Percentiles rank a stretch among this genome's conserved stretches.
Conservation (phyloP, 2,329 filamentous ascomycete genomes). For the Alternaria solani region DNA sequence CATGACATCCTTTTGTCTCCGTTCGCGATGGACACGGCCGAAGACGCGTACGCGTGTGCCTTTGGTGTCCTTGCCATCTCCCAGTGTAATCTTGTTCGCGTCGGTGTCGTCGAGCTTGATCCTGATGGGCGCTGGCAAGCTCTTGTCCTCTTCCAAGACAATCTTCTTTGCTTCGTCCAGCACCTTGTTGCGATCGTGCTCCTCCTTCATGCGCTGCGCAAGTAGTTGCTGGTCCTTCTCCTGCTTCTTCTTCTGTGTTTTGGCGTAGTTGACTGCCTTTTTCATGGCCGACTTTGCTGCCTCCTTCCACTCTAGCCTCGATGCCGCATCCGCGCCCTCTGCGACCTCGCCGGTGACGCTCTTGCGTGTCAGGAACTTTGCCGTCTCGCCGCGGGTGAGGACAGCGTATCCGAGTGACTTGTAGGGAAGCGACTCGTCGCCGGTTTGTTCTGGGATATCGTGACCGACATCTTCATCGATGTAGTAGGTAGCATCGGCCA, state of each 20-base stretch:
- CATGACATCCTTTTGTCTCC: constrained; percentile 82
- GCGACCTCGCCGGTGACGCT: constrained; percentile 47
- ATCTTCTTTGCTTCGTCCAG: constrained; percentile 86
- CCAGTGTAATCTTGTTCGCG: constrained; percentile 62
- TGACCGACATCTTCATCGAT: constrained; percentile 81
- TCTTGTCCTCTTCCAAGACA: constrained; percentile 71
- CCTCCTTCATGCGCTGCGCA: constrained; percentile 75
- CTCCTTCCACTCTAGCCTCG: constrained; percentile 77
- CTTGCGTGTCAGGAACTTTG: constrained; percentile 73
- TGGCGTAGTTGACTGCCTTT: constrained; percentile 79
- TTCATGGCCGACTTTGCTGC: constrained; percentile 85
- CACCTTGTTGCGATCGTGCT: constrained; percentile 72
- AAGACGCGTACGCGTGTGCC: constrained; percentile 81
- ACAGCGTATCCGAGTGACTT: constrained; percentile 82
- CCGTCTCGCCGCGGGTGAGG: constrained; percentile 70
- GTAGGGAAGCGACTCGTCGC: constrained; percentile 77
- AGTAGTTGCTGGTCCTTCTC: constrained; percentile 78
- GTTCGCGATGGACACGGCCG: constrained; percentile 82
- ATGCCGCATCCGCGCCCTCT: constrained; percentile 64
- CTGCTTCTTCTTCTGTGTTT: constrained; percentile 83
- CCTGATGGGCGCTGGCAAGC: constrained; percentile 75
- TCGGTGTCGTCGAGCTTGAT: constrained; percentile 80
- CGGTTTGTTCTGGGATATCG: constrained; percentile 71
- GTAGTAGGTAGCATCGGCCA: constrained; percentile 65
- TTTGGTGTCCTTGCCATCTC: constrained; percentile 61